Evolutionary conservation across 2,329 filamentous ascomycete genomes (phyloP), one percentile per base, ranked within the genome.

Genomic region (Pezicula rhizophila): DNA sequence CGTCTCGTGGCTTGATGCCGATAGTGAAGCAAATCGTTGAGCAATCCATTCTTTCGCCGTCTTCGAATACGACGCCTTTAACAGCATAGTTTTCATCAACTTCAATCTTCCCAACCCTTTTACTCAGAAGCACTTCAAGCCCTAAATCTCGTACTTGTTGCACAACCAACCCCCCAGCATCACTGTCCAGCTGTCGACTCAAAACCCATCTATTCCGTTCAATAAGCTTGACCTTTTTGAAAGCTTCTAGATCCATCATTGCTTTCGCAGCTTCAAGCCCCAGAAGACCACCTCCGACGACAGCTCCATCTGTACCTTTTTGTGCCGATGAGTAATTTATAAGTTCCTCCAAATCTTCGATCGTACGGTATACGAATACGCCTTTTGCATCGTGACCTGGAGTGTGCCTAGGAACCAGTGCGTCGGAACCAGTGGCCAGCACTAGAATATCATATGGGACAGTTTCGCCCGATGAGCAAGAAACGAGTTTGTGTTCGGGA

Each of bases 221-320:
- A 45, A 96, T 81, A 8, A 96, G 71, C 57, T 83, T 87, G 45
- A 96, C 85, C 49, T 81, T 79, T 11, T 77, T 73, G 61, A 86
- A 95, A 45, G 82, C 79, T 57, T 87, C 77, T 8, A 96, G 71
- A 62, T 95, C 89, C 72, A 91, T 84, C 87, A 96, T 90, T 2
- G 90, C 90, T 60, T 95, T 93, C 31, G 89, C 90, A 2, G 90
- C 90, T 69, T 96, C 90, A 0, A 96, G 77, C 1, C 90, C 90
- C 0, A 96, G 75, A 20, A 96, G 68, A 1, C 90, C 90, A 46
- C 90, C 90, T 20, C 90, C 90, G 3, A 96, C 87, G 0, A 93
- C 89, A 4, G 82, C 78, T 0, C 87, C 89, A 2, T 78, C 78
- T 2, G 82, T 80, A 4, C 81, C 87, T 57, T 82, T 85, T 47